Evolutionary conservation across 306 rosid genomes (phyloP).

Genomic region (Nissolia schottii): DNA sequence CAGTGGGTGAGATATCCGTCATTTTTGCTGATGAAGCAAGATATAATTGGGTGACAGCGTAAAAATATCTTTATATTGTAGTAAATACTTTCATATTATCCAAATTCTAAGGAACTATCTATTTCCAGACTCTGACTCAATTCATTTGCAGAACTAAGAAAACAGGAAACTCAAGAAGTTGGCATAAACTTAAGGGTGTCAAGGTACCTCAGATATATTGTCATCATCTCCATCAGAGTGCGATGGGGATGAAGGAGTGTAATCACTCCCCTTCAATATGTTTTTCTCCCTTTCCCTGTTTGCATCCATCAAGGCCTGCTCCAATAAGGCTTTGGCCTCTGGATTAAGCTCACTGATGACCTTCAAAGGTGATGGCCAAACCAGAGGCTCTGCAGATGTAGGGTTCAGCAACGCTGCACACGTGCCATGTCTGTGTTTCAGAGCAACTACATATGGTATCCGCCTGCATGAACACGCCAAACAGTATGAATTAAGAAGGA

Average conservation of each 20-base stretch:
- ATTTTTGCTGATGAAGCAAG: too few relatives aligned
- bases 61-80: too few relatives aligned
- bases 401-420: slow-evolving; percentile 95
- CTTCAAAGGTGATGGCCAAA: slow-evolving; percentile 97
- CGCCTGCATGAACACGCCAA: slow-evolving; percentile 51
- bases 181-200: not conserved
- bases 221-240: slow-evolving; percentile 60
- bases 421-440: slow-evolving; percentile 65
- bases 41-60: too few relatives aligned
- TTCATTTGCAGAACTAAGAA: not conserved
- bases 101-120: not conserved
- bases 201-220: slow-evolving; percentile 69
- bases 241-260: slow-evolving; percentile 61
- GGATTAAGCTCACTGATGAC: slow-evolving; percentile 81
- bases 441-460: slow-evolving; percentile 79
- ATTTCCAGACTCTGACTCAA: not conserved
- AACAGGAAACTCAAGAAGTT: not conserved
- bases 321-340: slow-evolving; percentile 76
- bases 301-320: slow-evolving; percentile 83
- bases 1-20: too few relatives aligned
- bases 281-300: slow-evolving; percentile 83
- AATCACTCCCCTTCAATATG: slow-evolving; percentile 63
- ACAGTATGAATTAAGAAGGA: not conserved
- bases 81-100: too few relatives aligned
- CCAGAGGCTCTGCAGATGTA: slow-evolving; percentile 89